Conservation (phyloP, 352 stramenopile species). For the Pythium aphanidermatum region DNA sequence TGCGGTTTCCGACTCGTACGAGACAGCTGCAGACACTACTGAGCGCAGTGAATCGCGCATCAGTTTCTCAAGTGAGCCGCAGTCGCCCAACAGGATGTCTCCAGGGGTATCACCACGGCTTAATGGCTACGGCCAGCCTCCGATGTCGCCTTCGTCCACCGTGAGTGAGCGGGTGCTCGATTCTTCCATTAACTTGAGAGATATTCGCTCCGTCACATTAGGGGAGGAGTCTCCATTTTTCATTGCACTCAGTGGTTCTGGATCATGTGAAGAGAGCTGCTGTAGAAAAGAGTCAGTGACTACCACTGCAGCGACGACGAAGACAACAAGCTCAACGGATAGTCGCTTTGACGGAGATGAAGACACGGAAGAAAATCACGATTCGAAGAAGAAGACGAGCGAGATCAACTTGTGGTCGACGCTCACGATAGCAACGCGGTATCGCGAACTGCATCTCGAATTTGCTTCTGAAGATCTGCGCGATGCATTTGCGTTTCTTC, state of each 20-base stretch:
- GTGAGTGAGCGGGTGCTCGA: conserved; percentile 25
- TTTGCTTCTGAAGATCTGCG: conserved; percentile 58
- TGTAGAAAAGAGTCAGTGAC: too few species aligned
- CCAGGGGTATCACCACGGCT: neutral
- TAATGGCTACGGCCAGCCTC: conserved; percentile 6
- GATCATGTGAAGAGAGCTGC: too few species aligned
- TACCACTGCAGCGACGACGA: conserved; percentile 4
- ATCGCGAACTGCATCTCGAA: conserved; percentile 64
- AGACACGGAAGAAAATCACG: neutral
- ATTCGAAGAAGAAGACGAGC: conserved; percentile 23
- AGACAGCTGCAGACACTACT: neutral
- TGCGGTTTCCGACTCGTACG: conserved; percentile 11
- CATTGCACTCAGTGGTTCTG: conserved; percentile 31
- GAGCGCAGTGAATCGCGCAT: conserved; percentile 1
- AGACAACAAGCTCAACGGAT: conserved; percentile 8
- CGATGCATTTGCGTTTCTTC: conserved; percentile 61
- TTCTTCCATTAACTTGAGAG: conserved; percentile 49
- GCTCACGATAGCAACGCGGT: conserved; percentile 54
- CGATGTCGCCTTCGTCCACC: conserved; percentile 9
- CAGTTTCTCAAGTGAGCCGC: conserved; percentile 6
- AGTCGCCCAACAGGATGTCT: conserved; percentile 7
- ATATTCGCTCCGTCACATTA: conserved; percentile 41
- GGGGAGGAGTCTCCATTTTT: conserved; percentile 58
- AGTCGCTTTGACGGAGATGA: conserved; percentile 4
- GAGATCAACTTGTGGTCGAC: conserved; percentile 46